A percentile compares a stretch with the other conserved stretches of the same genome.
Evolutionary conservation across 2,329 filamentous ascomycete genomes (phyloP).

Genomic region (Sarocladium strictum): DNA sequence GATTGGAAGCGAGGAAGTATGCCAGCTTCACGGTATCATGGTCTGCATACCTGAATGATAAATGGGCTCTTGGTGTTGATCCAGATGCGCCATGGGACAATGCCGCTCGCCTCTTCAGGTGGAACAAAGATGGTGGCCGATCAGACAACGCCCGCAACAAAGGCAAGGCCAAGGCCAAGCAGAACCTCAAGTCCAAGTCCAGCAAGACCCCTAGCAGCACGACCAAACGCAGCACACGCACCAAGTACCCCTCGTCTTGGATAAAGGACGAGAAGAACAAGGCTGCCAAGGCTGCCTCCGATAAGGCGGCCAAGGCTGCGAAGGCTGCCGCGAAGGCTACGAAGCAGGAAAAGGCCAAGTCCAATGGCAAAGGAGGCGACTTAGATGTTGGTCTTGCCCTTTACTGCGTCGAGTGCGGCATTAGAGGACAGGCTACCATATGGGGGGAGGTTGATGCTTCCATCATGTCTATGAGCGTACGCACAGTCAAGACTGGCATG

Average conservation of each 20-base stretch:
- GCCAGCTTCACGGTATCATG: background rate
- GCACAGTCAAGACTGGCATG: conserved; percentile 3
- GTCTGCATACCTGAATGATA: background rate
- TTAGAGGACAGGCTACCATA: background rate
- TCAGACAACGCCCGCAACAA: background rate
- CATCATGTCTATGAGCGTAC: background rate
- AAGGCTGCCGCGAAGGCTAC: too few relatives aligned
- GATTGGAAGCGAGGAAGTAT: background rate
- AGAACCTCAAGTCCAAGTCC: background rate
- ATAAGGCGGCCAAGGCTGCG: too few relatives aligned
- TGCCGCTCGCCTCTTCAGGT: background rate
- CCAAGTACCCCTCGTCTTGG: too few relatives aligned
- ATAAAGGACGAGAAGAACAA: too few relatives aligned
- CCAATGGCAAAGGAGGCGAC: background rate
- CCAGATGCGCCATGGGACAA: background rate
- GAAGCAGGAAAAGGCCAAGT: background rate
- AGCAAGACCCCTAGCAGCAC: too few relatives aligned
- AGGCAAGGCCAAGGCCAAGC: background rate
- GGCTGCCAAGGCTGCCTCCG: background rate
- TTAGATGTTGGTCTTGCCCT: background rate
- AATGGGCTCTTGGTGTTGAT: background rate
- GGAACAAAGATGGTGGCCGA: background rate
- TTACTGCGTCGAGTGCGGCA: background rate
- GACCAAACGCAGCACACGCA: too few relatives aligned
- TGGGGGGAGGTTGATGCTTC: background rate